Evolutionary conservation across 2,329 filamentous ascomycete genomes (phyloP).

Genomic region (Clarireedia monteithiana): DNA sequence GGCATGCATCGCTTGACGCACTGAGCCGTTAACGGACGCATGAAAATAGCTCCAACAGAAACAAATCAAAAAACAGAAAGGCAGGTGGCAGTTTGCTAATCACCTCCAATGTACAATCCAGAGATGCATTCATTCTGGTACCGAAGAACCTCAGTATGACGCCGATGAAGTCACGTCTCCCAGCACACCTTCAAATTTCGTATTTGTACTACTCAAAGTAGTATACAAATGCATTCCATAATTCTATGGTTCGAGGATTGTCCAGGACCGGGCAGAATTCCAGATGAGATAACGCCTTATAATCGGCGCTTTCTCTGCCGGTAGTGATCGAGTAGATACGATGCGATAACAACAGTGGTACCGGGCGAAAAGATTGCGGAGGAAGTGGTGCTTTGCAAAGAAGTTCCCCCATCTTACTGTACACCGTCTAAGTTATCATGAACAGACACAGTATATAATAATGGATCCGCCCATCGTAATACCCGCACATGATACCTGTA

Average conservation of each 20-base stretch:
- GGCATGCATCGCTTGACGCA: conserved; percentile 17
- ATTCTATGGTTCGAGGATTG: background rate
- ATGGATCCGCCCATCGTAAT: background rate
- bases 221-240: background rate
- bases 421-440: background rate
- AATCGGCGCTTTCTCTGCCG: background rate
- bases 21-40: conserved; percentile 25
- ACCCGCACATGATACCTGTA: background rate
- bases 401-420: background rate
- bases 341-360: conserved; percentile 2
- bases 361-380: background rate
- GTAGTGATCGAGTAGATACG: background rate
- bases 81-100: background rate
- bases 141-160: background rate
- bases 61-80: background rate
- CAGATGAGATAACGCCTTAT: conserved; percentile 2
- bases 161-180: background rate
- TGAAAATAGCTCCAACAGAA: background rate
- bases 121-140: background rate
- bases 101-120: background rate
- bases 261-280: background rate
- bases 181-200: background rate
- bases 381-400: background rate
- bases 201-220: conserved; percentile 1
- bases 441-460: background rate